Percentiles rank a stretch among this genome's conserved stretches.
Evolutionary conservation across 2,329 filamentous ascomycete genomes (phyloP).

Genomic region (Talaromyces sp.): DNA sequence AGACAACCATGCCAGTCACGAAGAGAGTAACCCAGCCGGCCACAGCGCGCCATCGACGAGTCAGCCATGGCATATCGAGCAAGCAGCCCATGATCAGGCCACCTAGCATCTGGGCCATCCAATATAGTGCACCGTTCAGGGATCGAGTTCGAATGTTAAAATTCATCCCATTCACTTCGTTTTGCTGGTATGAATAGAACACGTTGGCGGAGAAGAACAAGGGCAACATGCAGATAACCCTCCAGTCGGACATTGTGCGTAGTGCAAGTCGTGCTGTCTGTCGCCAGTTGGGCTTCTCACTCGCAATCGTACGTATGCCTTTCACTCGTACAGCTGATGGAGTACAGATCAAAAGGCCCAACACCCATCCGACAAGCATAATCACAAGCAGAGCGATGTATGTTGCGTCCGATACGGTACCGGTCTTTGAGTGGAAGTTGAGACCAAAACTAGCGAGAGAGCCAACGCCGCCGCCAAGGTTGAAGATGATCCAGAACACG

Average conservation of each 20-base stretch:
- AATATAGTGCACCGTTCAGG: conserved; percentile 54
- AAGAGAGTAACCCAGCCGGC: conserved; percentile 51
- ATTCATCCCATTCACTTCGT: conserved; percentile 52
- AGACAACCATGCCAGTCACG: conserved; percentile 53
- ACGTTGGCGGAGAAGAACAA: conserved; percentile 57
- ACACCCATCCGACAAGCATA: conserved; percentile 51
- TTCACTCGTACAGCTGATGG: conserved; percentile 45
- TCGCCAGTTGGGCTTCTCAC: conserved; percentile 43
- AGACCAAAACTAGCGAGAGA: conserved; percentile 47
- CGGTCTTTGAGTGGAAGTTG: conserved; percentile 43
- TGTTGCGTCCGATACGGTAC: conserved; percentile 51
- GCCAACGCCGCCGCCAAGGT: conserved; percentile 47
- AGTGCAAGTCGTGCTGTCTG: conserved; percentile 34
- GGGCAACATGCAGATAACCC: conserved; percentile 51
- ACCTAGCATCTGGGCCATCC: conserved; percentile 54
- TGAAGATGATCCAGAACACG: conserved; percentile 50
- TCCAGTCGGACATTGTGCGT: conserved; percentile 43
- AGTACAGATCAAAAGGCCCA: conserved; percentile 51
- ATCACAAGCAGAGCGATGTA: conserved; percentile 53
- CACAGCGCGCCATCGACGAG: conserved; percentile 48
- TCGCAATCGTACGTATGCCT: conserved; percentile 38
- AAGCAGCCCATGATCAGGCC: conserved; percentile 42
- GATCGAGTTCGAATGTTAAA: conserved; percentile 56
- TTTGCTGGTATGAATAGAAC: conserved; percentile 56
- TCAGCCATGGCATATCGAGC: conserved; percentile 45